phyloP scores from a whole-genome alignment of 2,329 filamentous ascomycete species.

The Colletotrichum higginsianum region DNA sequence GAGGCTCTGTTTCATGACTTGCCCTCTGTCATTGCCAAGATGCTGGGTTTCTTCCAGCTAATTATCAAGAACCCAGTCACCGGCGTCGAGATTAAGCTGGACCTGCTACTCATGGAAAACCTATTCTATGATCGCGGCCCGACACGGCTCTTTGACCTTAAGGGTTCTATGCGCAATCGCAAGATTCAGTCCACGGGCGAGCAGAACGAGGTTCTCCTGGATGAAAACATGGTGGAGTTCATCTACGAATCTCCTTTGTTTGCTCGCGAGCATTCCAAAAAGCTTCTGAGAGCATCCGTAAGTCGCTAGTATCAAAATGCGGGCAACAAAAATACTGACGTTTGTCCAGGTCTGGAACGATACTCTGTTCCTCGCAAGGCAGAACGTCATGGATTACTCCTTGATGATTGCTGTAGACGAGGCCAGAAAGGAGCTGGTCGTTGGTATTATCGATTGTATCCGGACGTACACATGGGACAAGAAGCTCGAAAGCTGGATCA shows the following conservation, averaged over 20 bases:
- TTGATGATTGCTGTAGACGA: conserved; percentile 99
- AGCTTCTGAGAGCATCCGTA: conserved; percentile 86
- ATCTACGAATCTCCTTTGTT: conserved; percentile 98
- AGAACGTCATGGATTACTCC: conserved; percentile 99
- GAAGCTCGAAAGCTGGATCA: conserved; percentile 99
- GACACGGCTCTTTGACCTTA: conserved; percentile 93
- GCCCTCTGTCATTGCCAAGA: conserved; percentile 97
- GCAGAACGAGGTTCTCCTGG: conserved; percentile 94
- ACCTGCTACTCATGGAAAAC: conserved; percentile 96
- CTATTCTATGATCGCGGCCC: conserved; percentile 95
- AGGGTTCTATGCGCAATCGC: conserved; percentile 98
- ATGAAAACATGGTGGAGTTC: conserved; percentile 99
- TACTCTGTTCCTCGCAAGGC: conserved; percentile 91
- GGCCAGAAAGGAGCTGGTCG: conserved; percentile 88
- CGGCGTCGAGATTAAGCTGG: conserved; percentile 93
- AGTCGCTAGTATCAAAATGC: conserved; percentile 13
- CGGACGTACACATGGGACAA: conserved; percentile 99
- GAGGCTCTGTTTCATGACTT: conserved; percentile 96
- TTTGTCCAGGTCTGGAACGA: conserved; percentile 84
- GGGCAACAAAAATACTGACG: neutral
- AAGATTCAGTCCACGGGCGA: conserved; percentile 97
- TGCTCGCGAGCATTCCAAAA: conserved; percentile 95
- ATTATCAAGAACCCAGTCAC: conserved; percentile 96
- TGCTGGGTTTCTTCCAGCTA: conserved; percentile 98
- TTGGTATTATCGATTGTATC: conserved; percentile 98